A percentile compares a stretch with the other conserved stretches of the same genome.
Evolutionary conservation across 352 stramenopile species (phyloP).

Genomic region (Pythium sp.): DNA sequence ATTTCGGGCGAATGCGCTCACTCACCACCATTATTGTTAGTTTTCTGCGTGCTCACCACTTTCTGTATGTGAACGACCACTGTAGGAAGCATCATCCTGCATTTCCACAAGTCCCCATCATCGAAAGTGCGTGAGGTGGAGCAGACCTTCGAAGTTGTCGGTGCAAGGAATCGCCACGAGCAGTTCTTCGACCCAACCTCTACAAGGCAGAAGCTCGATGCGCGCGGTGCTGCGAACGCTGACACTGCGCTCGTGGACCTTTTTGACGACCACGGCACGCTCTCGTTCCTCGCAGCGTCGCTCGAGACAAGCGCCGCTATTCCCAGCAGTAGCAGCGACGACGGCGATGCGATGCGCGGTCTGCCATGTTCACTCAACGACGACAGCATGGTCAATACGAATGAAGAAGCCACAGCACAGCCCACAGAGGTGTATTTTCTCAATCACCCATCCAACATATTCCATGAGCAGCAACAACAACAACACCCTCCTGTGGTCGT

Average conservation of each 20-base stretch:
- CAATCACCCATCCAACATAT: too few species aligned
- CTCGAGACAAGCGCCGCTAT: not conserved
- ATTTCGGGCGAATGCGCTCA: too few species aligned
- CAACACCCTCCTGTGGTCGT: too few species aligned
- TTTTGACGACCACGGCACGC: not conserved
- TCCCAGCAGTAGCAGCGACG: not conserved
- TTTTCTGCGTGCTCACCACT: not conserved
- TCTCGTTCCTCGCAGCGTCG: not conserved
- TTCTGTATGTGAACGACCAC: not conserved
- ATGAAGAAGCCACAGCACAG: too few species aligned
- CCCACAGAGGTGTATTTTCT: too few species aligned
- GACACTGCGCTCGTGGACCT: not conserved
- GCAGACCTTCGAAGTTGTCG: slow-evolving; percentile 46
- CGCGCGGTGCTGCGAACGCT: not conserved
- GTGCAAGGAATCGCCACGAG: slow-evolving; percentile 27
- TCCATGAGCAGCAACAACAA: not conserved
- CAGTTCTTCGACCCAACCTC: slow-evolving; percentile 8
- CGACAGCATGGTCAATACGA: too few species aligned
- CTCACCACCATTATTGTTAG: too few species aligned
- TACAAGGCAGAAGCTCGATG: not conserved
- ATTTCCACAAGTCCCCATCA: slow-evolving; percentile 61
- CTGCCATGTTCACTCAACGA: too few species aligned
- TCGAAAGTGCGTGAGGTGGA: slow-evolving; percentile 48
- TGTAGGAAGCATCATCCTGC: slow-evolving; percentile 67
- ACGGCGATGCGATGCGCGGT: too few species aligned